Base-by-base conservation (phyloP, 495 filamentous ascomycete species). In the Diplogelasinospora grovesii region DNA sequence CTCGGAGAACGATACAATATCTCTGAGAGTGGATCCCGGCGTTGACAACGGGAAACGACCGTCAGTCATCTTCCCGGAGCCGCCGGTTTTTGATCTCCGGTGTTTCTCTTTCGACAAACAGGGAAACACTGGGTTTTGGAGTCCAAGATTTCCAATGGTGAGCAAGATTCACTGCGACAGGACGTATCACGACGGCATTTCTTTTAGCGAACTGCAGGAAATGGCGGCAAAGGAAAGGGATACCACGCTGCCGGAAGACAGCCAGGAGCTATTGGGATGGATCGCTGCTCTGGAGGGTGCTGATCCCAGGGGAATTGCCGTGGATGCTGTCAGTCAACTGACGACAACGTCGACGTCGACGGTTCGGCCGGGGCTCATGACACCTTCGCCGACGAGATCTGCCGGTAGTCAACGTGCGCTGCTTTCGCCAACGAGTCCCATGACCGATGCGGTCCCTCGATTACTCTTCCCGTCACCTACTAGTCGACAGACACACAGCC, bases 181-280 rank as follows among this genome's bases (percentile, higher is more conserved):
- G 28, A 65, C 67, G 1, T 71, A 53, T 14, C 43, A 43, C 22
- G 66, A 73, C 40, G 49, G 57, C 7, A 39, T 71, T 16, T 59
- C 58, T 0, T 70, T 73, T 22, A n/a, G 35, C 1, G 63, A 73
- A 22, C 53, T 73, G 6, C 68, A 71, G 27, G 55, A 63, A 7
- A 53, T 69, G 39, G 69, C 69, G 1, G 33, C 43, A 14, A 49
- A 60, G n/a, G 59, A 61, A 23, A 66, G 43, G n/a, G 48, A 56
- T 19, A 32, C 45, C 19, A 49, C 59, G 1, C 45, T 56, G 1
- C 43, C 55, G 0, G 65, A 65, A 11, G 46, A 74, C 21, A 63
- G 61, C n/a, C 61, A 76, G 22, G 71, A 82, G 46, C 59, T 72
- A 47, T 60, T 63, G 2, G 44, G 61, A 1, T 85, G 80, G 78